Base-by-base conservation (phyloP, 371 early-diverging fungal species). In the Syncephalastrum contaminatum region DNA sequence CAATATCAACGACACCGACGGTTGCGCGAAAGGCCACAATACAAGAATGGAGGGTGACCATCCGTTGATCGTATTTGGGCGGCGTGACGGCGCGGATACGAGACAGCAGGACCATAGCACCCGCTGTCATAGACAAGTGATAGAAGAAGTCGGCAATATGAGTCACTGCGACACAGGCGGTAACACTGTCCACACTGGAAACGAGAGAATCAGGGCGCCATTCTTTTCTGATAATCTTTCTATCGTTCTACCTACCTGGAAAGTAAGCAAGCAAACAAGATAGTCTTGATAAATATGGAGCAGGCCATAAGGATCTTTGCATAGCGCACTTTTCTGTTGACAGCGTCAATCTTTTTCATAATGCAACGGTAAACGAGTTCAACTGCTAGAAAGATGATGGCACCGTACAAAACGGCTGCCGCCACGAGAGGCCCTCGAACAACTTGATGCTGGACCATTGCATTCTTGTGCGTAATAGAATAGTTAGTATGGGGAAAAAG, bases 111-210 rank as follows among this genome's bases (percentile, higher is more conserved):
- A 77, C 72, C 12, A 30, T 27, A 0, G 55, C 60, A 22, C 77
- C 77, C n/a, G 68, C 66, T n/a, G 59, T 30, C 70, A 73, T 70
- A 25, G 66, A 56, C 8, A 70, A 2, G 44, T 77, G 77, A 42
- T 64, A 77, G 18, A 71, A 66, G 15, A 69, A 30, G 55, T 73
- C 77, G 1, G 68, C 72, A 1, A 55, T 14, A 50, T 63, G 58
- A 2, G 64, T 63, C 4, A 44, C 53, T 4, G 54, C 48, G 18
- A 49, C 18, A 22, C 76, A 75, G 6, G 56, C 50, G 15, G 22
- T 10, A n/a, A n/a, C n/a, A 36, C 53, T 21, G 39, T 10, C 15
- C 19, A 54, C n/a, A 40, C 56, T 40, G 43, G 14, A 22, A 18
- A 21, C n/a, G 6, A 53, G 13, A 27, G 27, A 13, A 30, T 44